Percentiles rank a stretch among this genome's conserved stretches.
phyloP scores from a whole-genome alignment of 1,139 yeast genomes.

The Taphrina communis region DNA sequence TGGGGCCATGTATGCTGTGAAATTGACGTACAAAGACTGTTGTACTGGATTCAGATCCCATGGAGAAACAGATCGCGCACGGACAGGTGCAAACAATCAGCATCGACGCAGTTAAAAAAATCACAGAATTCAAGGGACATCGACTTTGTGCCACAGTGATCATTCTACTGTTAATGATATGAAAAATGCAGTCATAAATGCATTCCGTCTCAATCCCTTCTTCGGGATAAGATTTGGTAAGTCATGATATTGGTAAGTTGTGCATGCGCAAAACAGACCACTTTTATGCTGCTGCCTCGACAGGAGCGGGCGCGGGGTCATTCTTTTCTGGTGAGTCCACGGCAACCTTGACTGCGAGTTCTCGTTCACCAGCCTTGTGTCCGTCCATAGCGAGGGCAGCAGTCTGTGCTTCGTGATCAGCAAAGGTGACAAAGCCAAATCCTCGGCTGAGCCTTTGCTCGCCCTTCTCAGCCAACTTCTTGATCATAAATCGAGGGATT shows the following conservation, averaged over 20 bases:
- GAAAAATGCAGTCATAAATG: slow-evolving; percentile 19
- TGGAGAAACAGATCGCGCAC: neutral
- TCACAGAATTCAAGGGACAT: neutral
- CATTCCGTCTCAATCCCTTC: neutral
- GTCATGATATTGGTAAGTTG: slow-evolving; percentile 15
- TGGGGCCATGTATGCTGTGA: too few species aligned
- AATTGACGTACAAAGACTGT: too few species aligned
- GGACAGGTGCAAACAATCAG: neutral
- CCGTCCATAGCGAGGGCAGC: slow-evolving; percentile 57
- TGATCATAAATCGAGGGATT: slow-evolving; percentile 58
- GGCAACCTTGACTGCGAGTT: slow-evolving; percentile 43
- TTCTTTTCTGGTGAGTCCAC: slow-evolving; percentile 38
- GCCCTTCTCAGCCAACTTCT: slow-evolving; percentile 50
- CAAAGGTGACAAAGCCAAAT: slow-evolving; percentile 63
- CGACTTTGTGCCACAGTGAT: neutral
- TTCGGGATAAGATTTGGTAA: slow-evolving; percentile 5
- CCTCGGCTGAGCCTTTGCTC: slow-evolving; percentile 52
- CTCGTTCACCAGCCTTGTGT: slow-evolving; percentile 49
- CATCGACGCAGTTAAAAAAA: neutral
- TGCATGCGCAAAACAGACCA: neutral
- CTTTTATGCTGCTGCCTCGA: slow-evolving; percentile 4
- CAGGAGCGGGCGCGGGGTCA: neutral
- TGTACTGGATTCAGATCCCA: too few species aligned
- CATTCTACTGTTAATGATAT: slow-evolving; percentile 2
- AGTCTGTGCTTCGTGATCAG: slow-evolving; percentile 55